These are phyloP conservation scores for Solanum pennellii DNA, from an alignment of 257 asterid genomes.

Conservation along the genomic window DNA sequence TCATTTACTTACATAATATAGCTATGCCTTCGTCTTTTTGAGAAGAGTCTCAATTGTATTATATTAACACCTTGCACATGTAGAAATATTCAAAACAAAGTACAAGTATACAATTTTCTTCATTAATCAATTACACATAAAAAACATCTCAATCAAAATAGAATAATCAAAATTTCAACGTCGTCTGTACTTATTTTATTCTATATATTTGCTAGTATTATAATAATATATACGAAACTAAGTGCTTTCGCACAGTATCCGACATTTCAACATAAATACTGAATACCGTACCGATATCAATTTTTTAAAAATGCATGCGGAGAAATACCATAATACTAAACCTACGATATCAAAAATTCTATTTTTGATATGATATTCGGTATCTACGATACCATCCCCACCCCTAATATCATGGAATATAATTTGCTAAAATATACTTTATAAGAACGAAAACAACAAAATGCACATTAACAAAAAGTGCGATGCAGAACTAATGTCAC, in stretches of 20 bases:
- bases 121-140: background rate
- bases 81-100: background rate
- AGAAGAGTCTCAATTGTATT: no score
- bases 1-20: background rate
- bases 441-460: background rate
- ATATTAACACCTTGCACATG: background rate
- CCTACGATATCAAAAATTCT: no score
- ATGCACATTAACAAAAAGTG: background rate
- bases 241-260: no score
- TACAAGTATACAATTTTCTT: background rate
- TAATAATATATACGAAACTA: no score
- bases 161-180: background rate
- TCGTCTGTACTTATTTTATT: background rate
- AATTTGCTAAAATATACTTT: background rate
- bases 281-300: background rate
- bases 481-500: background rate
- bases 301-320: background rate
- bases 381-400: background rate
- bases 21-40: background rate
- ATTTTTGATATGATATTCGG: no score
- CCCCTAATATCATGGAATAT: background rate
- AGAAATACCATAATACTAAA: background rate
- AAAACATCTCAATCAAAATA: background rate
- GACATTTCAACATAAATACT: no score
- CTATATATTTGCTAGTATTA: background rate